These are phyloP conservation scores for Akanthomyces muscarius DNA, from an alignment of 2,329 filamentous ascomycete species.

Conservation along the genomic window DNA sequence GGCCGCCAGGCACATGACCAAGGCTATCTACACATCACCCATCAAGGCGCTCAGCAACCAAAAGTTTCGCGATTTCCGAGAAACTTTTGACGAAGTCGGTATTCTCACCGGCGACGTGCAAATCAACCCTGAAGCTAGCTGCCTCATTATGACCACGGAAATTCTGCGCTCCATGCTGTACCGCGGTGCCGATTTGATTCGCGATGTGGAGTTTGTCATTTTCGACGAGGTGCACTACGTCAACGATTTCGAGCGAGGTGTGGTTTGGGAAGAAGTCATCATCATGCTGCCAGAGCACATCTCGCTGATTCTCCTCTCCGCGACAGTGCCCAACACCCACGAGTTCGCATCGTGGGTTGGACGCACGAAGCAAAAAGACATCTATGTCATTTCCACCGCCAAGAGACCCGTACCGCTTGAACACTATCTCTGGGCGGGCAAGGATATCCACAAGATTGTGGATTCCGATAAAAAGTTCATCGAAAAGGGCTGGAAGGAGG, in stretches of 20 bases:
- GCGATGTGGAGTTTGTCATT: slow-evolving; percentile 97
- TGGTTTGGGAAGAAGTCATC: slow-evolving; percentile 99
- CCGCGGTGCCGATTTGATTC: slow-evolving; percentile 87
- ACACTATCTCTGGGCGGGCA: slow-evolving; percentile 93
- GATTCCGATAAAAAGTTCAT: slow-evolving; percentile 88
- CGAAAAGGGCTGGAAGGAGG: slow-evolving; percentile 91
- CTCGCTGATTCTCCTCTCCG: slow-evolving; percentile 88
- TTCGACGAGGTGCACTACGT: slow-evolving; percentile 99
- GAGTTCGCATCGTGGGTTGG: slow-evolving; percentile 99
- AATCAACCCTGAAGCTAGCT: slow-evolving; percentile 95
- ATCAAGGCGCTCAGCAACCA: slow-evolving; percentile 99
- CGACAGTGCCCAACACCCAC: slow-evolving; percentile 94
- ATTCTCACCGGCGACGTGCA: slow-evolving; percentile 97
- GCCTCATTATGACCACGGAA: slow-evolving; percentile 98
- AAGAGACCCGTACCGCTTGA: slow-evolving; percentile 94
- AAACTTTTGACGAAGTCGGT: slow-evolving; percentile 89
- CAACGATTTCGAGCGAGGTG: slow-evolving; percentile 90
- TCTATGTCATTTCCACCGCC: slow-evolving; percentile 96
- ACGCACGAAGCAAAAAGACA: slow-evolving; percentile 95
- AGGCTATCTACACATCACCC: slow-evolving; percentile 97
- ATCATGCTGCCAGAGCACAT: slow-evolving; percentile 99
- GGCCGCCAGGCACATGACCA: slow-evolving; percentile 98
- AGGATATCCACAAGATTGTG: slow-evolving; percentile 91
- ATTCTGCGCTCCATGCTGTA: slow-evolving; percentile 98
- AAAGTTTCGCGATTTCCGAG: slow-evolving; percentile 93